Base-by-base conservation (phyloP, 257 asterid species). In the Jaltomata sinuosa region DNA sequence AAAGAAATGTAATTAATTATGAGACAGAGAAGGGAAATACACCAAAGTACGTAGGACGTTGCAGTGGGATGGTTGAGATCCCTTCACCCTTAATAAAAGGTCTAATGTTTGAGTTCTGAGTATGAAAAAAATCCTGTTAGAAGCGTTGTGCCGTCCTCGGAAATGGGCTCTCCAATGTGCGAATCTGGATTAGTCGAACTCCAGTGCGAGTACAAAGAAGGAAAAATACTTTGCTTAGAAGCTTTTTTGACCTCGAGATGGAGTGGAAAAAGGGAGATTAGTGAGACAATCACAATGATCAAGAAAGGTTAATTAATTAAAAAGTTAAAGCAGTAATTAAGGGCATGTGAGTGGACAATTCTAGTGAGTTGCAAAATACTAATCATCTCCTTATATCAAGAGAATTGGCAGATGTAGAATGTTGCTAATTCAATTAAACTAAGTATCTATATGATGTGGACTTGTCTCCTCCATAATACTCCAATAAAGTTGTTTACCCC, bases 181-280 rank as follows among this genome's bases (percentile, higher is more conserved):
- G 7, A 38, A 38, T 38, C 7, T 0, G 6, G 6, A 38, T 38
- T 38, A 38, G 1, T 38, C 42, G 7, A 1, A 5, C 0, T 5
- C 42, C n/a, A n/a, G n/a, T n/a, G n/a, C n/a, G n/a, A n/a, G n/a
- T n/a, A n/a, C n/a, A n/a, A n/a, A n/a, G n/a, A n/a, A n/a, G n/a
- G n/a, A n/a, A n/a, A n/a, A 38, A 38, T 5, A 0, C 36, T 32
- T 32, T 32, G 62, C 27, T 55, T 57, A 22, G 67, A 57, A 57
- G 8, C 19, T 4, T 61, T 61, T 61, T 25, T 38, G 1, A 61
- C 91, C 96, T 92, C 93, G 96, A 90, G 91, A 92, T 91, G 93
- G 87, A 90, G 2, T 82, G 93, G 31, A 12, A 14, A 61, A 36
- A 61, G 83, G 83, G 61, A 68, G 64, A 36, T 62, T 71, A 68